Base-by-base conservation (phyloP, 352 stramenopile genomes). In the Blastocystis sp. region DNA sequence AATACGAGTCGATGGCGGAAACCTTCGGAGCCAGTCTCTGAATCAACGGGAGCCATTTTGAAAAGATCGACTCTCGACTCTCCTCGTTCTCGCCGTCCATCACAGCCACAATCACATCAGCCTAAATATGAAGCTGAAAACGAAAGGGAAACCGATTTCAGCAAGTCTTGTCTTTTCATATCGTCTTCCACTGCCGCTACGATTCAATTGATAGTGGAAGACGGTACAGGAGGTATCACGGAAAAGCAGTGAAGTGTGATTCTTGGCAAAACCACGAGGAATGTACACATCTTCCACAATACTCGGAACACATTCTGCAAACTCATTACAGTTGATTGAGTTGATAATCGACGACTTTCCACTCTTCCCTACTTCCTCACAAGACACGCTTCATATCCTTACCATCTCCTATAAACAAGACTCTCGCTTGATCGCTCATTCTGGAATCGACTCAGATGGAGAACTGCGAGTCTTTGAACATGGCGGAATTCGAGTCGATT, bases 341-440 rank as follows among this genome's bases (percentile, higher is more conserved):
- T 84, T 84, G 52, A 84, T 67, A 40, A 84, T 84, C 38, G 74
- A 84, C 3, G 74, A 59, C 53, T 84, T 84, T 52, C 74, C 74
- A 52, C 74, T 59, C 21, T 69, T 34, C 34, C 53, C 74, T 84
- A 84, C 17, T 17, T 40, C 23, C 53, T 59, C 65, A 52, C 4
- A 41, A 21, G 28, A 69, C 40, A 2, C n/a, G 56, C 17, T 9
- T 1, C 19, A 2, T n/a, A 38, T 56, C 11, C 34, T 4, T 52
- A 84, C 74, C 23, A 53, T 84, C 74, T 70, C 74, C 74, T 23
- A 84, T 28, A 62, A 84, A 84, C 40, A 84, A 11, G 28, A 62
- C 66, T 53, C 38, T 66, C 38, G 45, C 56, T 23, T 84, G 56
- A 28, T 84, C 66, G 9, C 52, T 76, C 66, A 76, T 52, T 52